phyloP scores from a whole-genome alignment of 176 grass and related monocot species.

The Zea luxurians region DNA sequence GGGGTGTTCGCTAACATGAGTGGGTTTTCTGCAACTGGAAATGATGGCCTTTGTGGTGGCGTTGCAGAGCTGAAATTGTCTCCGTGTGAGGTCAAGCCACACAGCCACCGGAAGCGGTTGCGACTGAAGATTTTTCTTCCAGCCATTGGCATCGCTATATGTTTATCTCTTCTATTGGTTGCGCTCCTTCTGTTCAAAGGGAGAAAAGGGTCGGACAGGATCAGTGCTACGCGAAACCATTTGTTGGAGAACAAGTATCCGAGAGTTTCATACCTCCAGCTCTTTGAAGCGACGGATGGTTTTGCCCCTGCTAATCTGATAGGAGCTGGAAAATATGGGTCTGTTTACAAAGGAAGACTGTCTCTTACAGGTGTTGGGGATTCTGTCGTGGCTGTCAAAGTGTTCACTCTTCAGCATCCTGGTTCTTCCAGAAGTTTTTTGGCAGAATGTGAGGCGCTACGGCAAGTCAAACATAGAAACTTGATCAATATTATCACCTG shows the following conservation, averaged over 20 bases:
- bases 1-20: constrained; percentile 19
- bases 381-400: constrained; percentile 46
- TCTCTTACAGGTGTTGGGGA: neutral
- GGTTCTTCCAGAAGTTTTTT: constrained; percentile 49
- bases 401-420: constrained; percentile 38
- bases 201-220: neutral
- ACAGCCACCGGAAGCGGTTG: constrained; percentile 7
- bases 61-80: constrained; percentile 24
- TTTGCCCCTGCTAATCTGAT: constrained; percentile 50
- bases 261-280: constrained; percentile 49
- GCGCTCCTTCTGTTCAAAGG: neutral
- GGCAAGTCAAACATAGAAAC: constrained; percentile 52
- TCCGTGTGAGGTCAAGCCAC: constrained; percentile 23
- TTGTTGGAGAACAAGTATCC: constrained; percentile 33
- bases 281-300: constrained; percentile 47
- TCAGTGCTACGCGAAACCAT: neutral
- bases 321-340: constrained; percentile 52
- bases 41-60: constrained; percentile 40
- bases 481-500: constrained; percentile 51
- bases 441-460: constrained; percentile 56
- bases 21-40: constrained; percentile 20
- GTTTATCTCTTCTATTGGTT: constrained; percentile 25
- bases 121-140: constrained; percentile 36
- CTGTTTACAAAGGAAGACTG: constrained; percentile 46
- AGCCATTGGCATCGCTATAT: neutral